phyloP scores from a whole-genome alignment of 148 eudicot species.

The Silene conica region DNA sequence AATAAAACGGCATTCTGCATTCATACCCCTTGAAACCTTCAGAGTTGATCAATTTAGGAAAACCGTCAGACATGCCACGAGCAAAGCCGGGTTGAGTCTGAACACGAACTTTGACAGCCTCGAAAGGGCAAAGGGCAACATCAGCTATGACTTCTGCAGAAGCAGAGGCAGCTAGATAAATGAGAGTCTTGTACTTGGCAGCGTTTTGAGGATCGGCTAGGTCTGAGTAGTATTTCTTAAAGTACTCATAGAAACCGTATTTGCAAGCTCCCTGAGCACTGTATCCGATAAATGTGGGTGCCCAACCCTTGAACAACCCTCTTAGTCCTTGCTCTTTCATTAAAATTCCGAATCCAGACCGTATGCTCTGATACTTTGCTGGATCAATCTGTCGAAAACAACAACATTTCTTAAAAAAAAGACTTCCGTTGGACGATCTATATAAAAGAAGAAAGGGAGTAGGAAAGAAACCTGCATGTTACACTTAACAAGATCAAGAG shows the following conservation, averaged over 20 bases:
- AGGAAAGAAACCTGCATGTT: conserved; percentile 55
- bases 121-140: conserved; percentile 67
- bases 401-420: background rate
- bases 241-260: conserved; percentile 65
- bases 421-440: too few species aligned
- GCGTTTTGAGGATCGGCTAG: conserved; percentile 62
- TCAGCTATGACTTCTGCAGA: conserved; percentile 78
- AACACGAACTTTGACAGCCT: conserved; percentile 74
- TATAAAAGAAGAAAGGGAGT: too few species aligned
- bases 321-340: conserved; percentile 57
- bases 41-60: conserved; percentile 60
- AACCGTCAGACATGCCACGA: conserved; percentile 64
- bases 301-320: conserved; percentile 76
- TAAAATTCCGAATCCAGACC: conserved; percentile 52
- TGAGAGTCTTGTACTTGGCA: conserved; percentile 55
- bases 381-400: conserved; percentile 50
- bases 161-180: conserved; percentile 64
- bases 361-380: conserved; percentile 54
- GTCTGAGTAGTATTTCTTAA: conserved; percentile 70
- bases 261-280: conserved; percentile 82
- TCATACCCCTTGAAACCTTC: conserved; percentile 60
- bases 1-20: background rate
- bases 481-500: conserved; percentile 73
- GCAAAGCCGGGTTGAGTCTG: conserved; percentile 79
- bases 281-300: conserved; percentile 61